Percentiles rank a stretch among this genome's conserved stretches.
Conservation (phyloP, 192 early-diverging fungal genomes). For the Helicostylum pulchrum region DNA sequence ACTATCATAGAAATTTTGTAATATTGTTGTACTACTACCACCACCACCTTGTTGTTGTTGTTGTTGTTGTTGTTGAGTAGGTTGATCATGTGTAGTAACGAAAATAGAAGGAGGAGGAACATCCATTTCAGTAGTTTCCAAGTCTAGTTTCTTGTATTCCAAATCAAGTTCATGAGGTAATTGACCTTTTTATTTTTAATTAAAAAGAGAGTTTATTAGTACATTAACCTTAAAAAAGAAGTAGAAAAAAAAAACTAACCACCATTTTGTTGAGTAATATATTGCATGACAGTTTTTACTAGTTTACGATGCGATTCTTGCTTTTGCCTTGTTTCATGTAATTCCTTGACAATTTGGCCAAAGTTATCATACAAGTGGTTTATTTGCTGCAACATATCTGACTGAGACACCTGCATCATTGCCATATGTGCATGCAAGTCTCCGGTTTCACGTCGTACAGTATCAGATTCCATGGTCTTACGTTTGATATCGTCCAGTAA, state of each 20-base stretch:
- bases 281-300: conserved; percentile 63
- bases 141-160: conserved; percentile 1
- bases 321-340: conserved; percentile 70
- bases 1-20: not conserved
- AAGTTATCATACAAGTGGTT: conserved; percentile 72
- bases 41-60: not conserved
- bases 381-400: conserved; percentile 72
- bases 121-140: not conserved
- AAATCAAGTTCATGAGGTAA: conserved; percentile 15
- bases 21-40: not conserved
- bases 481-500: conserved; percentile 89
- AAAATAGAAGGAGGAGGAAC: conserved; percentile 25
- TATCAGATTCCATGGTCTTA: conserved; percentile 84
- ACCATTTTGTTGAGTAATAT: conserved; percentile 47
- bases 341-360: conserved; percentile 67
- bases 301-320: conserved; percentile 62
- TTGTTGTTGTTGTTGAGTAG: not conserved
- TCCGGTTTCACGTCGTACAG: conserved; percentile 67
- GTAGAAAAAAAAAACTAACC: not conserved
- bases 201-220: too few species aligned
- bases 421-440: conserved; percentile 78
- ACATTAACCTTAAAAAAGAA: not conserved
- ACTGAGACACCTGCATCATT: conserved; percentile 75
- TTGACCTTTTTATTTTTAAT: conserved; percentile 7
- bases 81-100: conserved; percentile 25